phyloP scores from a whole-genome alignment of 257 asterid species.

The Dorcoceras hygrometricum region DNA sequence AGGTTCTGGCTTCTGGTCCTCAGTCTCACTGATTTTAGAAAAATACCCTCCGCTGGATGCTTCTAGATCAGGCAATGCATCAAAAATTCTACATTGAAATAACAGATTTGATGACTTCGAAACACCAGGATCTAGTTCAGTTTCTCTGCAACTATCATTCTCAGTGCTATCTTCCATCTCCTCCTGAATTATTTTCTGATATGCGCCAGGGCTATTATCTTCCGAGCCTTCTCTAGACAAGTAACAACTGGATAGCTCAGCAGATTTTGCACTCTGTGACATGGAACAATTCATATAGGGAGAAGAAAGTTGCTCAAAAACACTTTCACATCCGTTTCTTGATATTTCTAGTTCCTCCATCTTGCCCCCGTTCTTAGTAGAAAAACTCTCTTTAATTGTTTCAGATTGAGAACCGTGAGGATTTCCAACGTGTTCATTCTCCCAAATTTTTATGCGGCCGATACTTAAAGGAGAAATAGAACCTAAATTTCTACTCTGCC shows the following conservation, averaged over 20 bases:
- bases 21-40: conserved; percentile 16
- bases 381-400: conserved; percentile 19
- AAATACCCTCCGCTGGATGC: conserved; percentile 9
- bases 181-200: conserved; percentile 21
- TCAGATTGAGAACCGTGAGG: conserved; percentile 15
- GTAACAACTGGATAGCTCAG: conserved; percentile 21
- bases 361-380: conserved; percentile 8
- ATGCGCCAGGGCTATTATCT: conserved; percentile 20
- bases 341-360: conserved; percentile 23
- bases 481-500: conserved; percentile 18
- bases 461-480: conserved; percentile 19
- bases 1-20: conserved; percentile 23
- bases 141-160: conserved; percentile 24
- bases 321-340: conserved; percentile 25
- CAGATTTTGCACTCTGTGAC: conserved; percentile 19
- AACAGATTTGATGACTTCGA: conserved; percentile 15
- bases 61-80: conserved; percentile 11
- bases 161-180: conserved; percentile 24
- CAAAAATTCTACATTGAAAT: conserved; percentile 5
- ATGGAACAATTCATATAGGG: conserved; percentile 21
- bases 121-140: conserved; percentile 17
- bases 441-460: conserved; percentile 26
- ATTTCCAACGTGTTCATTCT: conserved; percentile 16
- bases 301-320: conserved; percentile 20
- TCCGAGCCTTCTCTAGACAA: conserved; percentile 24